phyloP scores from a whole-genome alignment of 129 eudicot species.

The Apium graveolens region DNA sequence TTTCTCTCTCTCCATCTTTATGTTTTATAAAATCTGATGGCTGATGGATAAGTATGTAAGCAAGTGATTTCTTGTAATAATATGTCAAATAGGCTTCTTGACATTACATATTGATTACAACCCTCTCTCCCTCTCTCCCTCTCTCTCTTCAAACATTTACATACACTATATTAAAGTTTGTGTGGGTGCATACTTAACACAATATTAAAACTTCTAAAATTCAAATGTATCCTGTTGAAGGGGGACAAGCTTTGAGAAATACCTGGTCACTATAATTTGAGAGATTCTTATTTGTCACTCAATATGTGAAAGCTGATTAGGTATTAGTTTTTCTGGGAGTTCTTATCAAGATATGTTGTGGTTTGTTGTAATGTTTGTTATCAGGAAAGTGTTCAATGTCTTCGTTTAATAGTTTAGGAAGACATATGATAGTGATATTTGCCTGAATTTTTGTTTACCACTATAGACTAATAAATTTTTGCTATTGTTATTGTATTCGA shows the following conservation, averaged over 20 bases:
- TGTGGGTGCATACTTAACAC: background rate
- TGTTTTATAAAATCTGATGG: background rate
- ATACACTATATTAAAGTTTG: too few relatives aligned
- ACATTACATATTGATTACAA: too few relatives aligned
- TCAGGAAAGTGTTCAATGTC: background rate
- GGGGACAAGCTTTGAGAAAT: background rate
- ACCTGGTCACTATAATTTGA: background rate
- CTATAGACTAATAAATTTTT: background rate
- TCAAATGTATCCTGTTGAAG: background rate
- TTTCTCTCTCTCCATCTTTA: background rate
- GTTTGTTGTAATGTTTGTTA: background rate
- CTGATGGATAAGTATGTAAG: background rate
- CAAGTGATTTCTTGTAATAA: background rate
- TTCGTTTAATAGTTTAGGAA: background rate
- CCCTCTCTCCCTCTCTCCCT: too few relatives aligned
- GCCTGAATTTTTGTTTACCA: background rate
- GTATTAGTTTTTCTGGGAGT: background rate
- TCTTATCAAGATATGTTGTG: too few relatives aligned
- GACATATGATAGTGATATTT: too few relatives aligned
- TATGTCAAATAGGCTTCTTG: background rate
- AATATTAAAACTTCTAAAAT: background rate
- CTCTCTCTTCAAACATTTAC: too few relatives aligned
- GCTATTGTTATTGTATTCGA: background rate
- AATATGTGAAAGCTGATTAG: background rate
- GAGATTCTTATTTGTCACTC: background rate